A percentile compares a stretch with the other conserved stretches of the same genome.
phyloP scores from a whole-genome alignment of 768 basidiomycete species.

The Trametes maxima region DNA sequence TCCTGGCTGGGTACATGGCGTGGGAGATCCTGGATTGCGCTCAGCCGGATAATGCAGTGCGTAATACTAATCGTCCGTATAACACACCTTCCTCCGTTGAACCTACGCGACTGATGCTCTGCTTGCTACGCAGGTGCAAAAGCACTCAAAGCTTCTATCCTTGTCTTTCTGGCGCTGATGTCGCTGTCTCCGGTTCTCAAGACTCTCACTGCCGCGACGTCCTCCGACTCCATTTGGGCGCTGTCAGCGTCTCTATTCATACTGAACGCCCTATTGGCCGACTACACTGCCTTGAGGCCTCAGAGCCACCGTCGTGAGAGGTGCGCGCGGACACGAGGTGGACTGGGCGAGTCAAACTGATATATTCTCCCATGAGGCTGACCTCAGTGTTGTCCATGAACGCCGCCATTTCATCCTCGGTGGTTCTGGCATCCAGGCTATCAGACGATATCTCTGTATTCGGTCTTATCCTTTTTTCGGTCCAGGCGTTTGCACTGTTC shows the following conservation, averaged over 20 bases:
- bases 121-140: conserved; percentile 57
- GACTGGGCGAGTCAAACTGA: conserved; percentile 3
- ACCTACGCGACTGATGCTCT: neutral
- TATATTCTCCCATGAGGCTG: conserved; percentile 47
- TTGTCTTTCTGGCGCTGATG: conserved; percentile 88
- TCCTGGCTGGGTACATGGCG: conserved; percentile 57
- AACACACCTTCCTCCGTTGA: neutral
- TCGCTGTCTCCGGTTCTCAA: conserved; percentile 88
- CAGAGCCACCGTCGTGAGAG: conserved; percentile 57
- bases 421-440: conserved; percentile 91
- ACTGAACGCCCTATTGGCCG: conserved; percentile 80
- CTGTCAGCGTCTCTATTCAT: conserved; percentile 83
- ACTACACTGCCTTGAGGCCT: conserved; percentile 63
- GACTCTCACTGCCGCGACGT: conserved; percentile 92
- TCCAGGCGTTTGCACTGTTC: conserved; percentile 82
- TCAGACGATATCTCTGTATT: conserved; percentile 85
- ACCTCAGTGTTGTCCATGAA: conserved; percentile 88
- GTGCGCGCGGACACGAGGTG: conserved; percentile 36
- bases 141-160: conserved; percentile 75
- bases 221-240: conserved; percentile 97
- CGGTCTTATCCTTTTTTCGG: conserved; percentile 81
- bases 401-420: conserved; percentile 89
- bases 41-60: conserved; percentile 23
- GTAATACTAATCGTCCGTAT: conserved; percentile 38
- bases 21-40: conserved; percentile 60